Conservation (phyloP, 306 rosid genomes). For the Prunus mira region DNA sequence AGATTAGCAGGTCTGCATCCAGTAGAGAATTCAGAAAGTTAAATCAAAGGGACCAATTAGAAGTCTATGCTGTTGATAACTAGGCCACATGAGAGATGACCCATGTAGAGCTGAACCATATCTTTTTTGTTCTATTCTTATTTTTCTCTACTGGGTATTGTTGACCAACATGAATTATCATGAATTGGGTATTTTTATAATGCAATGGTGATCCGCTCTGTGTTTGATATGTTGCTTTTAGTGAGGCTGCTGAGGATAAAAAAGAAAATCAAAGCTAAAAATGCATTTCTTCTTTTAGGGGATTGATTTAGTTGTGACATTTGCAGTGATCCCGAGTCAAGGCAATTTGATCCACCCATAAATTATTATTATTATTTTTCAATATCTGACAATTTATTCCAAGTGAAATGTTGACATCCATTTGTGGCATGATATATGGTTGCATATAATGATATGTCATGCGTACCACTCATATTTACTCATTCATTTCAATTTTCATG, state of each 20-base stretch:
- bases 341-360: too few relatives aligned
- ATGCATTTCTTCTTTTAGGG: neutral
- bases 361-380: too few relatives aligned
- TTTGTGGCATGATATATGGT: too few relatives aligned
- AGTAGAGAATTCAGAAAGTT: conserved; percentile 60
- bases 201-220: conserved; percentile 1
- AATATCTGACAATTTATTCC: too few relatives aligned
- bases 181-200: neutral
- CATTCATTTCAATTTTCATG: too few relatives aligned
- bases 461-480: too few relatives aligned
- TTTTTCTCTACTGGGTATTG: neutral
- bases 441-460: too few relatives aligned
- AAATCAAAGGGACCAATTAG: conserved; percentile 30
- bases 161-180: neutral
- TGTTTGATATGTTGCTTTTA: conserved; percentile 9
- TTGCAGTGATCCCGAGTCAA: too few relatives aligned
- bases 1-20: conserved; percentile 56
- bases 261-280: neutral
- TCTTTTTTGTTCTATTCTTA: conserved; percentile 3
- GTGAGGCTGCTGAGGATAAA: neutral
- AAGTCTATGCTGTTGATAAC: conserved; percentile 32
- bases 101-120: neutral
- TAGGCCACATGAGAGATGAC: conserved; percentile 3
- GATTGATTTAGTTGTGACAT: neutral
- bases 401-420: too few relatives aligned